Base-by-base conservation (phyloP, 129 eudicot genomes). In the Logfia minima region DNA sequence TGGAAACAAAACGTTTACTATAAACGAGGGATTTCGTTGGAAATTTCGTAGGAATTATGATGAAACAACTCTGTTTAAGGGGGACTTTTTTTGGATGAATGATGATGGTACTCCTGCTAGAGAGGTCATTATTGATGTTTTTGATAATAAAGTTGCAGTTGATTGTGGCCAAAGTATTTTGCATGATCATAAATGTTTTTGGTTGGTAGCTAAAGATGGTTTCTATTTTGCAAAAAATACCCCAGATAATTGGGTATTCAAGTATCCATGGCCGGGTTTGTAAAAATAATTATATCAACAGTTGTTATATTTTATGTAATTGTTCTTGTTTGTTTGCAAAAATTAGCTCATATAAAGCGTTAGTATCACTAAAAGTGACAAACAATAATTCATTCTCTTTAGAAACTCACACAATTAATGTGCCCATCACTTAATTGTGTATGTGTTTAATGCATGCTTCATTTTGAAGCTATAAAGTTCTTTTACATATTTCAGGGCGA, bases 41-140 rank as follows among this genome's bases (percentile, higher is more conserved):
- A 31, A 26, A 5, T 53, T 72, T 4, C 76, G 76, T 1, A 29
- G 76, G 22, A 71, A 53, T 31, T 2, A 16, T n/a, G 8, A 11
- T 2, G 43, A 71, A 0, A 52, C 64, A 6, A 71, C 76, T 18
- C 0, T 1, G 5, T 71, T 28, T 28, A 19, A 16, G 9, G 76
- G 65, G 0, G 65, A 71, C 21, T 71, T 71, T 53, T 28, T 28
- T 21, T 53, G 76, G 76, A 17, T 71, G 76, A 18, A 52, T 28
- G 65, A 6, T 13, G n/a, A n/a, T 8, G 45, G 18, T 51, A 70
- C 75, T 18, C 45, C 28, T n/a, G 7, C 19, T 9, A 18, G 11
- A 26, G 65, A 53, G 8, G 65, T 53, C 17, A 8, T 6, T 31
- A 17, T 71, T n/a, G 5, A 18, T 26, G 43, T 71, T 28, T 71